These are phyloP conservation scores for Coccinonectria pachysandricola DNA, from an alignment of 2,329 filamentous ascomycete species.

Conservation along the genomic window DNA sequence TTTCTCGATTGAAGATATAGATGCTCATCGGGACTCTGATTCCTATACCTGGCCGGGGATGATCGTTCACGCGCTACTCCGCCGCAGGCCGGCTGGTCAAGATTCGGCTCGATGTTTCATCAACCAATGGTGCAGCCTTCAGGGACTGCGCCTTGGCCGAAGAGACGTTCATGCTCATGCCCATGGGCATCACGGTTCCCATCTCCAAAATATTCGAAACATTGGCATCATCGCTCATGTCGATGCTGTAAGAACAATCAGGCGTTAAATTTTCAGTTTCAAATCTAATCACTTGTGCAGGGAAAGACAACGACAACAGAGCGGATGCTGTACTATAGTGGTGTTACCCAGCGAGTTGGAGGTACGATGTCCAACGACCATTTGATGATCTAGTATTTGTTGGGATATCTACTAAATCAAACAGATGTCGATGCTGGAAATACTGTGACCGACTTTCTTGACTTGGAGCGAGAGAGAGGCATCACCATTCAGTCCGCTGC, in stretches of 20 bases:
- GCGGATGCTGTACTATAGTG: constrained; percentile 97
- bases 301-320: constrained; percentile 98
- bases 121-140: constrained; percentile 13
- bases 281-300: constrained; percentile 21
- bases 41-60: constrained; percentile 9
- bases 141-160: constrained; percentile 7
- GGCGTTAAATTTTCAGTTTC: fast-evolving
- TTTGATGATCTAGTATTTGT: too few relatives aligned
- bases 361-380: too few relatives aligned
- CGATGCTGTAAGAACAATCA: constrained; percentile 54
- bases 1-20: constrained; percentile 10
- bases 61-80: constrained; percentile 15
- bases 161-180: constrained; percentile 11
- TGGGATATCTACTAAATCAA: not conserved
- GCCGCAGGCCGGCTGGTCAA: constrained; percentile 10
- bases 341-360: constrained; percentile 77
- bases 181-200: constrained; percentile 14
- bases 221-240: constrained; percentile 99
- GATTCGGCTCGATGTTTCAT: constrained; percentile 12
- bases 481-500: constrained; percentile 98
- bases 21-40: constrained; percentile 7
- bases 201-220: constrained; percentile 59
- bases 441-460: constrained; percentile 93
- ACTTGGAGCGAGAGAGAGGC: constrained; percentile 79
- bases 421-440: constrained; percentile 89